A percentile compares a stretch with the other conserved stretches of the same genome.
Evolutionary conservation across 192 early-diverging fungal genomes (phyloP).

Genomic region (Phycomyces nitens): DNA sequence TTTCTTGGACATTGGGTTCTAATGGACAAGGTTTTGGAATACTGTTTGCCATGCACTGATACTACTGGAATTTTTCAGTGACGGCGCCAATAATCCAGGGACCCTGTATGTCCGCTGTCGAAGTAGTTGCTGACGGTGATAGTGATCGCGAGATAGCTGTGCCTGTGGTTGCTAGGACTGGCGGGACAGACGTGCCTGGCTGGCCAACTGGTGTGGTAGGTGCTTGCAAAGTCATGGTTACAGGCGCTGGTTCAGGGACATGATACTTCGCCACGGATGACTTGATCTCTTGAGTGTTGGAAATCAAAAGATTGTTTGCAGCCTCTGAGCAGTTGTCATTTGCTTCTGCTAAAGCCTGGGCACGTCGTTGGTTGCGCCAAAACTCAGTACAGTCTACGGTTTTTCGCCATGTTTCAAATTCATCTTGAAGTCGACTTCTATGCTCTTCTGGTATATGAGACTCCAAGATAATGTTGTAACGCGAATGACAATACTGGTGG

Average conservation of each 20-base stretch:
- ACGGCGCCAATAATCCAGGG: background rate
- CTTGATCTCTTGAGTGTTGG: slow-evolving; percentile 5
- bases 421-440: background rate
- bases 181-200: background rate
- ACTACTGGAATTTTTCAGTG: background rate
- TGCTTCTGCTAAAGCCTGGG: background rate
- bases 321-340: background rate
- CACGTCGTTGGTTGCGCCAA: background rate
- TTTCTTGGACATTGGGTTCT: slow-evolving; percentile 2
- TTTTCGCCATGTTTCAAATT: slow-evolving; percentile 1
- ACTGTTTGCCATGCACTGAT: background rate
- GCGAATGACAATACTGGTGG: slow-evolving; percentile 3
- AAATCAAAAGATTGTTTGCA: slow-evolving; percentile 5
- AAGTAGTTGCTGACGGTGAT: background rate
- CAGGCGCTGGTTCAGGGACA: background rate
- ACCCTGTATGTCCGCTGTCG: background rate
- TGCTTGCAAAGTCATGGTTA: slow-evolving; percentile 7
- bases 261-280: background rate
- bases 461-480: slow-evolving; percentile 2
- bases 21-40: slow-evolving; percentile 3
- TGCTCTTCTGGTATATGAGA: background rate
- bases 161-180: background rate
- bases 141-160: background rate
- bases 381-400: slow-evolving; percentile 5
- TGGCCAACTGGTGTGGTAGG: background rate